Base-by-base conservation (phyloP, 306 rosid species). In the Nissolia schottii region DNA sequence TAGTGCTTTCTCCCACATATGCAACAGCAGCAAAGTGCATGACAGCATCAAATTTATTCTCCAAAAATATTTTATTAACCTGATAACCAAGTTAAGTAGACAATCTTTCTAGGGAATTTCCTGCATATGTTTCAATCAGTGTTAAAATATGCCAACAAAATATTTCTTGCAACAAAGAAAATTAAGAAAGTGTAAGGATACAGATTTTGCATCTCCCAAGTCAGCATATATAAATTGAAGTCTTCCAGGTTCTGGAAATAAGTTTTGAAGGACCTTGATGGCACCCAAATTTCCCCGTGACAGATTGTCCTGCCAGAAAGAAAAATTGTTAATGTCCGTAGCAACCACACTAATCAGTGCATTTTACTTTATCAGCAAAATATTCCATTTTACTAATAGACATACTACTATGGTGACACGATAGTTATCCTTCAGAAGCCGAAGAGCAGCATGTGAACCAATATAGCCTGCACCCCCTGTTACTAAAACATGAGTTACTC, bases 1-100 rank as follows among this genome's bases (percentile, higher is more conserved):
- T 57, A 4, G 98, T 91, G 92, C 98, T 93, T 91, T 93, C 98
- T 73, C 98, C 98, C 14, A 93, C 98, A 63, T 93, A 93, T 76
- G 98, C 98, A 69, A 93, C 98, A 27, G 98, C 98, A 63, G 98
- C 98, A 77, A 93, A 93, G 85, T 93, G 98, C 85, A 93, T 91
- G 72, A 93, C 98, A 7, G 98, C 98, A 78, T 93, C 96, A 75
- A 93, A 93, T 41, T 89, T 89, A 79, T 93, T 93, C 86, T 91
- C 97, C 15, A 75, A 73, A 78, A 93, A 93, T 66, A 93, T 85
- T 87, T 91, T 93, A 64, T 86, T 64, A 50, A 93, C 98, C 98
- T 90, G 86, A 88, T 62, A 63, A 73, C 61, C 77, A 63, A n/a
- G 86, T 88, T 54, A 84, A 85, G 88, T 73, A 27, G 57, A 83